Evolutionary conservation across 495 filamentous ascomycete species (phyloP).

Genomic region (Trypethelium eluteriae): DNA sequence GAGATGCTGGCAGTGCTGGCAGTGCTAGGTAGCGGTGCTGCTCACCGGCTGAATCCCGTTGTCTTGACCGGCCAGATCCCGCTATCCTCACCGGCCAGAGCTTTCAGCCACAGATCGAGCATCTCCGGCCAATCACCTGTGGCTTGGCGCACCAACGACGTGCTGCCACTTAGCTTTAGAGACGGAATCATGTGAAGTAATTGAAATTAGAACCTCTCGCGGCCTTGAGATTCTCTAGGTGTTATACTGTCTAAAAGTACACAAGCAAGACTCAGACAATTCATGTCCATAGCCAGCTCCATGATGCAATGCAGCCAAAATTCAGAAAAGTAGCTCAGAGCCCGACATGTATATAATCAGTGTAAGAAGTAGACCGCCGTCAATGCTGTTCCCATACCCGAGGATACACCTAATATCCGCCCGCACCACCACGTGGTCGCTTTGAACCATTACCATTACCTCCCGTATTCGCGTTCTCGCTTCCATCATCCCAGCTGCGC

Average conservation of each 20-base stretch:
- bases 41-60: background rate
- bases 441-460: background rate
- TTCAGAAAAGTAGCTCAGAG: too few species aligned
- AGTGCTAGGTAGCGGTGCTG: too few species aligned
- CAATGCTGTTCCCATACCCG: background rate
- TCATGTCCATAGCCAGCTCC: too few species aligned
- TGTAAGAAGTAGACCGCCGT: background rate
- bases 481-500: constrained; percentile 19
- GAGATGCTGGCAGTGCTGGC: background rate
- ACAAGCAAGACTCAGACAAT: too few species aligned
- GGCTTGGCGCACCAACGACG: background rate
- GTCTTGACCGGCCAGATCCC: background rate
- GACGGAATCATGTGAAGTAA: background rate
- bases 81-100: background rate
- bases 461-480: background rate
- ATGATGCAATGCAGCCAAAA: too few species aligned
- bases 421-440: constrained; percentile 2
- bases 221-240: too few species aligned
- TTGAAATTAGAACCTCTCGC: background rate
- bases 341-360: background rate
- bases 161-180: background rate
- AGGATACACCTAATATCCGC: background rate
- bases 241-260: too few species aligned
- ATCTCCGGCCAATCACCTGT: constrained; percentile 7
- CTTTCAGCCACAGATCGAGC: background rate